Percentiles rank a stretch among this genome's conserved stretches.
Evolutionary conservation across 1,284 basidiomycete genomes (phyloP).

Genomic region (Lentinula novae-zelandiae): DNA sequence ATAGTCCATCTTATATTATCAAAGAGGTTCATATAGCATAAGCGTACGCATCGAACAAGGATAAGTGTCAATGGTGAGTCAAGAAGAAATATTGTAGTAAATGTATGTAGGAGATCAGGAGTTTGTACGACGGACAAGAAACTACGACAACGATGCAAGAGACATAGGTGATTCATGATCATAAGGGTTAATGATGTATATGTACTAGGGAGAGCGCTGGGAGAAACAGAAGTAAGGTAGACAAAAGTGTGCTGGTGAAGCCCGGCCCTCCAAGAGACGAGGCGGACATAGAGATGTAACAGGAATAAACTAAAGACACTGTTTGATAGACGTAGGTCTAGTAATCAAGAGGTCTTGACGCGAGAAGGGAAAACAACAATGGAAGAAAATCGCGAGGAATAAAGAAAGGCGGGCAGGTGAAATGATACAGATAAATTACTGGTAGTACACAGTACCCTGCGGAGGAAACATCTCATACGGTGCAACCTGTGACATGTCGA

Average conservation of each 20-base stretch:
- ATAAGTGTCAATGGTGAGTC: not conserved
- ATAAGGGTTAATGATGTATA: not conserved
- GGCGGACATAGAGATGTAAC: not conserved
- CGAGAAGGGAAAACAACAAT: not conserved
- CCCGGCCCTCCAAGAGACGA: not conserved
- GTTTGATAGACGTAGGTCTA: not conserved
- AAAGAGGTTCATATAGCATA: not conserved
- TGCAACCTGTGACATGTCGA: constrained; percentile 60
- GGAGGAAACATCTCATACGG: constrained; percentile 64
- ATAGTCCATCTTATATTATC: not conserved
- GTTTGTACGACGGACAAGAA: not conserved
- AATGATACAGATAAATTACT: not conserved
- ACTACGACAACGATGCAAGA: not conserved
- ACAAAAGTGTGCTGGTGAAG: not conserved
- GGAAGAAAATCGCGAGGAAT: not conserved
- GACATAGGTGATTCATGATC: not conserved
- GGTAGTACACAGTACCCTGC: constrained; percentile 57
- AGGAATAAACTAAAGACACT: not conserved
- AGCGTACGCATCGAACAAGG: not conserved
- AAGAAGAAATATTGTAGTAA: not conserved
- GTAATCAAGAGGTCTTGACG: too few relatives aligned
- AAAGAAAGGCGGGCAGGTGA: not conserved
- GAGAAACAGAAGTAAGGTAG: not conserved
- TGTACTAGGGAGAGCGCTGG: not conserved
- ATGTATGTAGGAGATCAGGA: not conserved